phyloP scores from a whole-genome alignment of 129 eudicot species.

The Rutidosis leptorrhynchoides region DNA sequence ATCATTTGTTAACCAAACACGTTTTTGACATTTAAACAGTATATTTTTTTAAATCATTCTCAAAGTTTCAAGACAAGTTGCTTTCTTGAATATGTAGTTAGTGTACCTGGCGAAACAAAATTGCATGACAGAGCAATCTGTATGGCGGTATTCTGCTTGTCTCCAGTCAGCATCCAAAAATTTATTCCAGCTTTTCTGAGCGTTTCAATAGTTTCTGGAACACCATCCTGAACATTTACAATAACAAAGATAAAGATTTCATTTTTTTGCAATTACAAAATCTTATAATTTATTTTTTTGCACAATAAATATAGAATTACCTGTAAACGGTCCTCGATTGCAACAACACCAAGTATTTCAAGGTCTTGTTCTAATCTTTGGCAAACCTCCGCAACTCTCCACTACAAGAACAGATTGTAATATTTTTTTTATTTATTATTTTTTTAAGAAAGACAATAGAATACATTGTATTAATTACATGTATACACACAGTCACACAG shows the following conservation, averaged over 20 bases:
- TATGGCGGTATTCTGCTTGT: slow-evolving; percentile 92
- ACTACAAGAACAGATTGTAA: slow-evolving; percentile 43
- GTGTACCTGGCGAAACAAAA: slow-evolving; percentile 84
- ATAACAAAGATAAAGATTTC: slow-evolving; percentile 15
- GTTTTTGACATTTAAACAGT: no score
- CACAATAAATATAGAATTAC: slow-evolving; percentile 29
- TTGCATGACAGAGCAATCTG: slow-evolving; percentile 97
- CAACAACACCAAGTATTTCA: slow-evolving; percentile 94
- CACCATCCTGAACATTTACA: slow-evolving; percentile 64
- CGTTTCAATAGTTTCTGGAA: slow-evolving; percentile 86
- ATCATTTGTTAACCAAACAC: neutral
- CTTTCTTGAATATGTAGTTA: neutral
- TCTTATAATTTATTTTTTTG: neutral
- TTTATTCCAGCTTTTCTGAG: slow-evolving; percentile 93
- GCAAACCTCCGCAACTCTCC: slow-evolving; percentile 98
- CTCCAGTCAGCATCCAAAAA: slow-evolving; percentile 99
- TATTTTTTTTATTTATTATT: no score
- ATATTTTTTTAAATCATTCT: neutral
- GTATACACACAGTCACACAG: neutral
- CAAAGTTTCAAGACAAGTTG: neutral
- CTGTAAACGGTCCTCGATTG: slow-evolving; percentile 98
- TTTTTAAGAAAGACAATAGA: no score
- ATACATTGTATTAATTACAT: neutral
- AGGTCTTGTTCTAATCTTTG: slow-evolving; percentile 81
- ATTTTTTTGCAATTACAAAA: neutral